phyloP scores from a whole-genome alignment of 2,329 filamentous ascomycete species.

The Colletotrichum camelliae region DNA sequence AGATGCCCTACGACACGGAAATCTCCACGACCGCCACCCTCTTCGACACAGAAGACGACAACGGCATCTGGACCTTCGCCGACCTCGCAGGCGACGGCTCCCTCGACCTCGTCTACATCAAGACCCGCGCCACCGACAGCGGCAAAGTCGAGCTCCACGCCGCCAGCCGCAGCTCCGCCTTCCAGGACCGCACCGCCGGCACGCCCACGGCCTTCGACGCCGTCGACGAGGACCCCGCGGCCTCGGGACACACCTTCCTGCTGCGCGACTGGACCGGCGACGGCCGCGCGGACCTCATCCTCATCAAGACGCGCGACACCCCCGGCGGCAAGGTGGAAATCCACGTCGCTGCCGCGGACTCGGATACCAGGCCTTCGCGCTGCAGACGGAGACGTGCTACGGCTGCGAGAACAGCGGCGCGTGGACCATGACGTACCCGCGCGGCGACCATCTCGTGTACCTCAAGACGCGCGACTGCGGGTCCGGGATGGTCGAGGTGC shows the following conservation, averaged over 20 bases:
- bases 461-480: neutral
- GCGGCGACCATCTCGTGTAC: neutral
- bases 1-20: neutral
- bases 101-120: neutral
- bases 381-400: neutral
- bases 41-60: neutral
- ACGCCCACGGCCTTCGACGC: neutral
- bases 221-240: neutral
- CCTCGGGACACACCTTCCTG: neutral
- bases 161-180: neutral
- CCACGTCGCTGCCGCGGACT: neutral
- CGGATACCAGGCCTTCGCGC: neutral
- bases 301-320: neutral
- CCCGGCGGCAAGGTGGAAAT: neutral
- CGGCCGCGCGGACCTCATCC: neutral
- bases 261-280: neutral
- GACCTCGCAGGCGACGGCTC: neutral
- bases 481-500: neutral
- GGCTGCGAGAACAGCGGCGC: neutral
- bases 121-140: neutral
- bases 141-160: neutral
- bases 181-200: neutral
- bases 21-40: accelerated
- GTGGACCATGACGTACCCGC: neutral
- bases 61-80: neutral